Evolutionary conservation across 305 asterid species (phyloP).

Genomic region (Stenogyne calaminthoides): DNA sequence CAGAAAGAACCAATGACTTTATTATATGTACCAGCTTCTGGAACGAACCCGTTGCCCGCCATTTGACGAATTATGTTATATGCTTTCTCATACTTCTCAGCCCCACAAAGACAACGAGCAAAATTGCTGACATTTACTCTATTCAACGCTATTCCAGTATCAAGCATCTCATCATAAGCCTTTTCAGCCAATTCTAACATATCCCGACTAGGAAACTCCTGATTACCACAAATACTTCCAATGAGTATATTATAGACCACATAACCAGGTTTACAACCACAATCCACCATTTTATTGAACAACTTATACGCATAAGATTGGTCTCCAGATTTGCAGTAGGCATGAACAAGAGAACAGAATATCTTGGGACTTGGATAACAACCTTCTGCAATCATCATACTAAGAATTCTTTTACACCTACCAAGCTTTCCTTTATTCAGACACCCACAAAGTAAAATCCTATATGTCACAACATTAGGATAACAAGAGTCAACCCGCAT

Average conservation of each 20-base stretch:
- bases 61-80: conserved; percentile 67
- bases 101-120: conserved; percentile 68
- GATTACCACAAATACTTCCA: conserved; percentile 82
- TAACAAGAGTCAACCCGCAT: conserved; percentile 81
- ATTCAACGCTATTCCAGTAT: conserved; percentile 57
- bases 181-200: conserved; percentile 77
- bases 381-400: conserved; percentile 92
- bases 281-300: conserved; percentile 76
- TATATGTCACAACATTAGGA: conserved; percentile 81
- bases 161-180: conserved; percentile 77
- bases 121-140: conserved; percentile 78
- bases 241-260: conserved; percentile 80
- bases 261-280: conserved; percentile 82
- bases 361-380: conserved; percentile 85
- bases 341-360: conserved; percentile 80
- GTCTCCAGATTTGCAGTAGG: conserved; percentile 76
- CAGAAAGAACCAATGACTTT: conserved; percentile 78
- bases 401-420: conserved; percentile 79
- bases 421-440: conserved; percentile 81
- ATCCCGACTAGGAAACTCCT: conserved; percentile 55
- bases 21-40: conserved; percentile 82
- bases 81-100: conserved; percentile 74
- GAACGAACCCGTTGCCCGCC: conserved; percentile 80
- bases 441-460: conserved; percentile 76
- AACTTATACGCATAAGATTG: conserved; percentile 77